Conservation (phyloP, 768 basidiomycete species). For the Pisolithus sp. region DNA sequence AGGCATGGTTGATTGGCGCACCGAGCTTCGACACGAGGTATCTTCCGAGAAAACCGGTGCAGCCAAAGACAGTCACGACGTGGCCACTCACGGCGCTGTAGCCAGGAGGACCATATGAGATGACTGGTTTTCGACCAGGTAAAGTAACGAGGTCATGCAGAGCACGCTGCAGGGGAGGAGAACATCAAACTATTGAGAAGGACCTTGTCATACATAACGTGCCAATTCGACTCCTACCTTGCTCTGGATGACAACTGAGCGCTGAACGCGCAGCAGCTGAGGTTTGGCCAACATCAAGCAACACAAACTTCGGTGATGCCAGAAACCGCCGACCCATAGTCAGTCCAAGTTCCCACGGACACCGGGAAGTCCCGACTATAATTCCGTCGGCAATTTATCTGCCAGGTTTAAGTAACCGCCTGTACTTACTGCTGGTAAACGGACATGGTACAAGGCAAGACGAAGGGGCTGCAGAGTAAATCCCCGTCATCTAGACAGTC, state of each 20-base stretch:
- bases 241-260: slow-evolving; percentile 39
- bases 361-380: slow-evolving; percentile 23
- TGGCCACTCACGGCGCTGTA: slow-evolving; percentile 88
- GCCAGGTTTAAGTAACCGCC: neutral
- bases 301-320: neutral
- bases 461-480: slow-evolving; percentile 69
- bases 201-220: neutral
- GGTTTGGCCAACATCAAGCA: slow-evolving; percentile 39
- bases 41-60: slow-evolving; percentile 90
- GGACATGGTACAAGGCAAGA: slow-evolving; percentile 77
- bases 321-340: slow-evolving; percentile 1
- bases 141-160: slow-evolving; percentile 67
- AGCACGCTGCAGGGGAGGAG: slow-evolving; percentile 45
- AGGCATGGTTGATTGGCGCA: slow-evolving; percentile 29
- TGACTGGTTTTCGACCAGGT: slow-evolving; percentile 55
- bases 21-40: slow-evolving; percentile 93
- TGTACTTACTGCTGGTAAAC: neutral
- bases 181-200: slow-evolving; percentile 1
- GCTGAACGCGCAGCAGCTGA: slow-evolving; percentile 47
- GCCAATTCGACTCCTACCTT: slow-evolving; percentile 30
- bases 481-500: slow-evolving; percentile 45
- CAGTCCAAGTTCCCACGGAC: slow-evolving; percentile 1
- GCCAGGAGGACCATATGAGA: slow-evolving; percentile 73
- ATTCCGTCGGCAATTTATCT: neutral
- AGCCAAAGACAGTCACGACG: slow-evolving; percentile 94